phyloP scores from a whole-genome alignment of 2,329 filamentous ascomycete genomes.

The Alternaria gaisen region DNA sequence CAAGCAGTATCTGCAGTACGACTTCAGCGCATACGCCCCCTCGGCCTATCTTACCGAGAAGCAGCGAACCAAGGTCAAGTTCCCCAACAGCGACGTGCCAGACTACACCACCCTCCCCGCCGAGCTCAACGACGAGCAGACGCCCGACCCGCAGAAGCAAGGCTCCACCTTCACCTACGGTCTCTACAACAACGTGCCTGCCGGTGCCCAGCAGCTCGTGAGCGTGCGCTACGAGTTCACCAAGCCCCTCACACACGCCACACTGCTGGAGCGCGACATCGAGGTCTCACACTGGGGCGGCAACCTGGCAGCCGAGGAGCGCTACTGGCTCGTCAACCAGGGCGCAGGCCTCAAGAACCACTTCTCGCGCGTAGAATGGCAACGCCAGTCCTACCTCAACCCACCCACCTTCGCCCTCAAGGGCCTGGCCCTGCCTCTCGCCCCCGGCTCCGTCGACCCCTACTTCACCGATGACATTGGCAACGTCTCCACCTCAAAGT shows the following conservation, averaged over 20 bases:
- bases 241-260: constrained; percentile 84
- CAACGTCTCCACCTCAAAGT: constrained; percentile 93
- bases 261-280: constrained; percentile 83
- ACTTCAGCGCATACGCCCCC: constrained; percentile 84
- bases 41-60: constrained; percentile 87
- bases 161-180: constrained; percentile 90
- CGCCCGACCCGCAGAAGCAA: constrained; percentile 79
- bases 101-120: constrained; percentile 81
- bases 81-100: constrained; percentile 77
- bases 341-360: constrained; percentile 73
- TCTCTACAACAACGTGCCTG: constrained; percentile 83
- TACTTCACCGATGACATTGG: constrained; percentile 98
- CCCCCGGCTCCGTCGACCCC: constrained; percentile 79
- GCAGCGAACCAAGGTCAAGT: constrained; percentile 97
- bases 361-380: constrained; percentile 60
- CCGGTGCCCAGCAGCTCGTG: constrained; percentile 76
- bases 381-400: constrained; percentile 71
- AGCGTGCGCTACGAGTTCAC: constrained; percentile 94
- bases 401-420: constrained; percentile 80
- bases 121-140: constrained; percentile 65
- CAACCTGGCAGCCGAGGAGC: constrained; percentile 93
- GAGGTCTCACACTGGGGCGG: constrained; percentile 99
- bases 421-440: constrained; percentile 81
- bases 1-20: constrained; percentile 84
- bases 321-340: constrained; percentile 86